These are phyloP conservation scores for Amoeboaphelidium protococcarum DNA, from an alignment of 371 early-diverging fungal genomes.

Conservation along the genomic window DNA sequence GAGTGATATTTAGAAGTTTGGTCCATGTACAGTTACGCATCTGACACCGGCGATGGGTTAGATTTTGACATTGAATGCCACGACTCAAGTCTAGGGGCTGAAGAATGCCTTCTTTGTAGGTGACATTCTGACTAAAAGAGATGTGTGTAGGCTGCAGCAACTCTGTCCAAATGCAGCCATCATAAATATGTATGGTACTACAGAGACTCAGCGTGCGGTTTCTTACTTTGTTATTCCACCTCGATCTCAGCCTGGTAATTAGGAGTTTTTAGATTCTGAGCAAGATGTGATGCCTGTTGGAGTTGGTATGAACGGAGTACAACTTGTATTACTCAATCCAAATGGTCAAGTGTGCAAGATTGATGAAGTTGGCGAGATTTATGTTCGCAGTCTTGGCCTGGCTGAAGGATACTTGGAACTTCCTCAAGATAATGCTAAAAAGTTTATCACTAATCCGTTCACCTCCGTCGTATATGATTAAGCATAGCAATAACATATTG, in stretches of 20 bases:
- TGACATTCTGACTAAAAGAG: slow-evolving; percentile 87
- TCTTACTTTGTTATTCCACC: slow-evolving; percentile 68
- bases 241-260: slow-evolving; percentile 25
- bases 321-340: slow-evolving; percentile 76
- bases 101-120: slow-evolving; percentile 91
- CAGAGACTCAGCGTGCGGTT: slow-evolving; percentile 94
- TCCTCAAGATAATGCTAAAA: slow-evolving; percentile 54
- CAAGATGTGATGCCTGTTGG: slow-evolving; percentile 96
- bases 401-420: slow-evolving; percentile 79
- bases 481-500: no score
- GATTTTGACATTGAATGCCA: slow-evolving; percentile 77
- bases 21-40: slow-evolving; percentile 68
- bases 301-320: slow-evolving; percentile 82
- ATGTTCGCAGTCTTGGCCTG: slow-evolving; percentile 72
- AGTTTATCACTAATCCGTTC: slow-evolving; percentile 80
- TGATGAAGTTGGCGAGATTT: slow-evolving; percentile 91
- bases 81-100: slow-evolving; percentile 46
- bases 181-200: slow-evolving; percentile 94
- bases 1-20: no score
- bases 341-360: slow-evolving; percentile 52
- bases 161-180: slow-evolving; percentile 61
- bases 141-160: slow-evolving; percentile 72
- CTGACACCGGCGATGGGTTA: slow-evolving; percentile 98
- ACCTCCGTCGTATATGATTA: no score
- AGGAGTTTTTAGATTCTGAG: slow-evolving; percentile 47